A percentile compares a stretch with the other conserved stretches of the same genome.
Evolutionary conservation across 1,284 basidiomycete genomes (phyloP).

Genomic region (Irpex sp.): DNA sequence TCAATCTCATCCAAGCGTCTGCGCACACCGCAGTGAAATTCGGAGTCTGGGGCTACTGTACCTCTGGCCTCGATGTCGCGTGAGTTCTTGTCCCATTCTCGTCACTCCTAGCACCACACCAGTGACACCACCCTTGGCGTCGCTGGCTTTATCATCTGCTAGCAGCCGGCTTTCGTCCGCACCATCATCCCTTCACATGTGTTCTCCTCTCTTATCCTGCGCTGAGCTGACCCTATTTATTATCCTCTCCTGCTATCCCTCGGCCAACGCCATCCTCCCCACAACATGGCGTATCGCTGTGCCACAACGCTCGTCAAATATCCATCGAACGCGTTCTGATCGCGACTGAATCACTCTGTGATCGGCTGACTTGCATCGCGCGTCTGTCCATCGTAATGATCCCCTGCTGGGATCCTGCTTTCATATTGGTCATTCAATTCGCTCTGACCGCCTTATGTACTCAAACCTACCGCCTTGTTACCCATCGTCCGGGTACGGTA

Average conservation of each 20-base stretch:
- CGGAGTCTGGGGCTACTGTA: slow-evolving; percentile 62
- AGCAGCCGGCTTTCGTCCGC: slow-evolving; percentile 6
- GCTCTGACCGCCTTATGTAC: not conserved
- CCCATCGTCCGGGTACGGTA: not conserved
- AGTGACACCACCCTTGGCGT: not conserved
- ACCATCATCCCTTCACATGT: not conserved
- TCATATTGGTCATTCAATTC: not conserved
- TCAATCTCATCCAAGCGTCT: slow-evolving; percentile 31
- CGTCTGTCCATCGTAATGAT: not conserved
- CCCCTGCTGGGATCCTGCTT: not conserved
- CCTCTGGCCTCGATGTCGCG: slow-evolving; percentile 42
- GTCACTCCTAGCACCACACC: not conserved
- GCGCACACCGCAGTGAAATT: slow-evolving; percentile 40
- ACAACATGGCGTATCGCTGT: not conserved
- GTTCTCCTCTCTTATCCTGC: not conserved
- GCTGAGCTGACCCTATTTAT: not conserved
- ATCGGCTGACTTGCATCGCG: not conserved
- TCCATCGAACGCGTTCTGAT: slow-evolving; percentile 2
- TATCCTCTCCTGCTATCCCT: not conserved
- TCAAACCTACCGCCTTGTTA: slow-evolving; percentile 6
- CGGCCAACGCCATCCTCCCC: not conserved
- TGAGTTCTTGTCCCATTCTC: slow-evolving; percentile 26
- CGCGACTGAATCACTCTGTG: slow-evolving; percentile 10
- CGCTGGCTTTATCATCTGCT: not conserved
- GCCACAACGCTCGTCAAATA: not conserved